Evolutionary conservation across 345 rosid genomes (phyloP).

Genomic region (Heritiera fomes): DNA sequence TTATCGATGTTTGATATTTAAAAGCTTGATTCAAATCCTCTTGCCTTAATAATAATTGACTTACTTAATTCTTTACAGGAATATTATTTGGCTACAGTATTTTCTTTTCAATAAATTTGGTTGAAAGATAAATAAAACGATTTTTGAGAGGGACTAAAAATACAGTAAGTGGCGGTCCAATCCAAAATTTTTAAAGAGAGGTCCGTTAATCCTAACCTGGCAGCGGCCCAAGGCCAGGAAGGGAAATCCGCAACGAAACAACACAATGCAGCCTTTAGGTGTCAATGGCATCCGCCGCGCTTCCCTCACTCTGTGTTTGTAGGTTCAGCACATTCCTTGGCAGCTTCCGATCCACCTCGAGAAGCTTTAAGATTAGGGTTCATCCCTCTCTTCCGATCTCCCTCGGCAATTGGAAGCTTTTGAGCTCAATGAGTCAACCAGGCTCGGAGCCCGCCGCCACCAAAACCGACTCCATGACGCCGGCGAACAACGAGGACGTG

Average conservation of each 20-base stretch:
- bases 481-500: conserved; percentile 45
- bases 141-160: background rate
- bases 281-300: background rate
- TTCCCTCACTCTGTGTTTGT: background rate
- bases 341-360: conserved; percentile 16
- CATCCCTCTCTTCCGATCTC: background rate
- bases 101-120: too few species aligned
- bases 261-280: background rate
- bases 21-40: too few species aligned
- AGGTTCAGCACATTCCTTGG: background rate
- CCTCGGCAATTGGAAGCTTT: background rate
- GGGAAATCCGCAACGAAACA: background rate
- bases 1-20: too few species aligned
- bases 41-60: too few species aligned
- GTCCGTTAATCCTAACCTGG: background rate
- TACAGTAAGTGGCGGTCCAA: background rate
- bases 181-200: background rate
- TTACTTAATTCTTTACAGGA: too few species aligned
- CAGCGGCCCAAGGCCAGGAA: background rate
- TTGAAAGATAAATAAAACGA: too few species aligned
- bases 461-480: conserved; percentile 20
- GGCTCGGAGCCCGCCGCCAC: conserved; percentile 28
- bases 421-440: conserved; percentile 45
- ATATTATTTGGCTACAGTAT: too few species aligned
- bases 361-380: conserved; percentile 7